A percentile compares a stretch with the other conserved stretches of the same genome.
These are phyloP conservation scores for Penicillium turbatum DNA, from an alignment of 495 filamentous ascomycete species.

Conservation along the genomic window DNA sequence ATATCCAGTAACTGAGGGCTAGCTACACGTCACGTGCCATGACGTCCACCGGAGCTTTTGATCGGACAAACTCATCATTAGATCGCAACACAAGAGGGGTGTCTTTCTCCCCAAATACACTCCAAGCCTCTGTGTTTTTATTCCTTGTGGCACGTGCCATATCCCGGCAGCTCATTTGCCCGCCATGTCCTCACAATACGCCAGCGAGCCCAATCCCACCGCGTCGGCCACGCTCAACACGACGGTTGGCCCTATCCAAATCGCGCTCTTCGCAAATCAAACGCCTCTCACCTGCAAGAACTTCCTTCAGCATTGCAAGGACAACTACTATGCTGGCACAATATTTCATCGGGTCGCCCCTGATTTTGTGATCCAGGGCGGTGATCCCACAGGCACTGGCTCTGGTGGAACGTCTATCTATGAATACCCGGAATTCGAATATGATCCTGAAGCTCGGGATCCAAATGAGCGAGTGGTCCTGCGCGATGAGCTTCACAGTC, in stretches of 20 bases:
- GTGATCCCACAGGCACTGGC: conserved; percentile 89
- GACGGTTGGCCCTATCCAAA: conserved; percentile 76
- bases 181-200: conserved; percentile 82
- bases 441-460: conserved; percentile 57
- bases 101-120: background rate
- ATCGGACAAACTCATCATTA: conserved; percentile 1
- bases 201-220: conserved; percentile 88
- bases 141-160: background rate
- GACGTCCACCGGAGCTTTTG: conserved; percentile 17
- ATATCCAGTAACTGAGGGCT: background rate
- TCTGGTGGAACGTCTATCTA: conserved; percentile 89
- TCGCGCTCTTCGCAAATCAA: conserved; percentile 93
- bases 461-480: conserved; percentile 61
- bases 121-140: background rate
- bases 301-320: conserved; percentile 91
- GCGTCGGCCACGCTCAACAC: conserved; percentile 88
- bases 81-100: conserved; percentile 2
- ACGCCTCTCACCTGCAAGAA: conserved; percentile 87
- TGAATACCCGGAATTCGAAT: conserved; percentile 74
- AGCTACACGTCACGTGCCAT: conserved; percentile 20
- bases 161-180: background rate
- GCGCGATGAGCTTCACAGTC: conserved; percentile 85
- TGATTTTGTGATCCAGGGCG: conserved; percentile 90
- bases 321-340: conserved; percentile 89
- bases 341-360: conserved; percentile 92